Evolutionary conservation across 805 yeast genomes (phyloP).

Genomic region (Suhomyces vadensis): DNA sequence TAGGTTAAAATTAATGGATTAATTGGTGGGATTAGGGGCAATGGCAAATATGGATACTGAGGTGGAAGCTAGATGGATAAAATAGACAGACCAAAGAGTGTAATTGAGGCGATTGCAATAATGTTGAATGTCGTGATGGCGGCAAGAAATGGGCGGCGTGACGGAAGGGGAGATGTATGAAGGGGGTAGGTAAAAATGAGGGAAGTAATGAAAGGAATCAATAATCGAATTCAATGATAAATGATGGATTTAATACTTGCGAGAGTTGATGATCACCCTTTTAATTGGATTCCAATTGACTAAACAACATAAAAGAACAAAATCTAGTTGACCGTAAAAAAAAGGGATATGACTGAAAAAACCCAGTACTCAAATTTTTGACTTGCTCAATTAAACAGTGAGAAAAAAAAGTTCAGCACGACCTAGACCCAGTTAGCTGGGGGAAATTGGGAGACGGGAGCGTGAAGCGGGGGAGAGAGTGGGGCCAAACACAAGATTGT

Average conservation of each 20-base stretch:
- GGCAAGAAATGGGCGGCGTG: conserved; percentile 3
- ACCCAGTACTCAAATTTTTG: not conserved
- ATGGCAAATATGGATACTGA: not conserved
- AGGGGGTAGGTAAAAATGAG: not conserved
- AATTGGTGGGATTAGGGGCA: too few species aligned
- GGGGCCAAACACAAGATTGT: too few species aligned
- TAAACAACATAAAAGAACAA: conserved; percentile 1
- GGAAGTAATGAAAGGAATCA: conserved; percentile 1
- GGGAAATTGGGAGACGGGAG: not conserved
- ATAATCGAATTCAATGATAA: not conserved
- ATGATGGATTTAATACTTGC: not conserved
- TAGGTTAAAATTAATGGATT: too few species aligned
- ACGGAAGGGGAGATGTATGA: conserved; percentile 2
- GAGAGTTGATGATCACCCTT: conserved; percentile 4
- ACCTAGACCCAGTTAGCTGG: not conserved
- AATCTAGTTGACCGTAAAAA: not conserved
- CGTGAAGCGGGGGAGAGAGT: conserved; percentile 1
- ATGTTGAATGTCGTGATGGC: not conserved
- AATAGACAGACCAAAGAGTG: not conserved
- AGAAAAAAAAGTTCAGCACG: conserved; percentile 1
- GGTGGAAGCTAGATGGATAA: too few species aligned
- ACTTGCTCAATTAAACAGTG: conserved; percentile 3
- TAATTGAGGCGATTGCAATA: not conserved
- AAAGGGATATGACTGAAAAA: conserved; percentile 5
- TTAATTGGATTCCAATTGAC: conserved; percentile 4